Evolutionary conservation across 495 filamentous ascomycete species (phyloP), one percentile per base, ranked within the genome.

Genomic region (Echria macrotheca): DNA sequence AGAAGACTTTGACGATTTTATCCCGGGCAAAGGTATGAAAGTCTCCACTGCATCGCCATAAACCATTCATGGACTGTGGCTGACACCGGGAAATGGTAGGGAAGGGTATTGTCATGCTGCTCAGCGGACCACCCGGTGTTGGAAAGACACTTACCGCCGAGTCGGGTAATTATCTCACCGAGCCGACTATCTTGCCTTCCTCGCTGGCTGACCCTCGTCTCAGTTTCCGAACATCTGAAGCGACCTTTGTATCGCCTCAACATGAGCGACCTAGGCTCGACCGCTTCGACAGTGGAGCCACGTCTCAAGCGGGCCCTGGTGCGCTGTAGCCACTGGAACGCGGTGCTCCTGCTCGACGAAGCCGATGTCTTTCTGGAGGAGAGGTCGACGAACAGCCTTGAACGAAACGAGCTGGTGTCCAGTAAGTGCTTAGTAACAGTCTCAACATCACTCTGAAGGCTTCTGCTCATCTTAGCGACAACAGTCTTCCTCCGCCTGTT

Each of bases 91-190:
- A n/a, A n/a, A n/a, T n/a, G n/a, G n/a, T 17, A 57, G 54, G 50
- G 7, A 50, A 50, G 2, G 79, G 75, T 3, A 60, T 80, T n/a
- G 70, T 75, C n/a, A 68, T 73, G 12, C 65, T 82, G 3, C 67
- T 82, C 3, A 72, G 73, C 40, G 80, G 80, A 0, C 60, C 60
- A 0, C 77, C 80, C 0, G 79, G 78, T 0, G 69, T 73, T 1
- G 78, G 79, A 2, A 82, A 84, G 55, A 82, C 80, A 1, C 58
- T 73, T 1, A 83, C 79, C 0, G 79, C 78, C 2, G 70, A 75
- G 47, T 57, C 56, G 11, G 57, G 48, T 52, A 48, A 28, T 43
- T 18, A 23, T 41, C 31, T 2, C 1, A 26, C 4, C 2, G 22
- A 28, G n/a, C 11, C 23, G 18, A 28, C 19, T n/a, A n/a, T n/a